Percentiles rank a stretch among this genome's conserved stretches.
Conservation (phyloP, 495 filamentous ascomycete species). For the Physcia stellaris region DNA sequence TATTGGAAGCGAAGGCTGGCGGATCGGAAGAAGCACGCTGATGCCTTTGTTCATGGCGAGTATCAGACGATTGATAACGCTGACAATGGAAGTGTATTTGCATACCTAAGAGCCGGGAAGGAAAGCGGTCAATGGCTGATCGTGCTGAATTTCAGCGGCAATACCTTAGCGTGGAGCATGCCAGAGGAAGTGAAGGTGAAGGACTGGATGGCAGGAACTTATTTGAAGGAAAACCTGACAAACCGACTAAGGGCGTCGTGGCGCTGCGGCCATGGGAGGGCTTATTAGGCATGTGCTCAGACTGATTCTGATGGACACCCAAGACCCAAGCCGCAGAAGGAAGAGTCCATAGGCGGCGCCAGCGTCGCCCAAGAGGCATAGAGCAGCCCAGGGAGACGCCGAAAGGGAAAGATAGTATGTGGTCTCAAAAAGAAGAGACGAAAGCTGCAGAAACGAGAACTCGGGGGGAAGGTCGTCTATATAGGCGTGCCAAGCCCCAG, state of each 20-base stretch:
- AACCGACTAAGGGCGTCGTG: conserved; percentile 2
- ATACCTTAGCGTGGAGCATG: conserved; percentile 23
- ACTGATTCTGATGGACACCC: neutral
- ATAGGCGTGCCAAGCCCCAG: no score
- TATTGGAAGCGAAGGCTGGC: conserved; percentile 30
- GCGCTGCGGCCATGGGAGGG: conserved; percentile 4
- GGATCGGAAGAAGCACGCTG: conserved; percentile 25
- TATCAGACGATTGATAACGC: conserved; percentile 5
- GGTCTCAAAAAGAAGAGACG: no score
- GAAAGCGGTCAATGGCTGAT: conserved; percentile 21
- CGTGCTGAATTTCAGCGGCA: conserved; percentile 28
- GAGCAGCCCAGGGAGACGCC: no score
- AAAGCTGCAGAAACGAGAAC: no score
- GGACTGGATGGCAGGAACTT: conserved; percentile 28
- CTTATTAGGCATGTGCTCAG: conserved; percentile 1
- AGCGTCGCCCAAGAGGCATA: no score
- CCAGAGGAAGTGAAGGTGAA: conserved; percentile 20
- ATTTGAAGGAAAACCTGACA: conserved; percentile 17
- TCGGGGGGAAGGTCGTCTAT: no score
- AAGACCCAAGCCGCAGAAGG: no score
- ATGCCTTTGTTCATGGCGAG: conserved; percentile 30
- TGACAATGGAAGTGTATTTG: conserved; percentile 23
- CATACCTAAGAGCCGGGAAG: conserved; percentile 21
- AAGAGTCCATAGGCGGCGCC: no score
- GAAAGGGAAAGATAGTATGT: no score